Conservation (phyloP, 2,329 filamentous ascomycete genomes). For the Cladosporium sp. region DNA sequence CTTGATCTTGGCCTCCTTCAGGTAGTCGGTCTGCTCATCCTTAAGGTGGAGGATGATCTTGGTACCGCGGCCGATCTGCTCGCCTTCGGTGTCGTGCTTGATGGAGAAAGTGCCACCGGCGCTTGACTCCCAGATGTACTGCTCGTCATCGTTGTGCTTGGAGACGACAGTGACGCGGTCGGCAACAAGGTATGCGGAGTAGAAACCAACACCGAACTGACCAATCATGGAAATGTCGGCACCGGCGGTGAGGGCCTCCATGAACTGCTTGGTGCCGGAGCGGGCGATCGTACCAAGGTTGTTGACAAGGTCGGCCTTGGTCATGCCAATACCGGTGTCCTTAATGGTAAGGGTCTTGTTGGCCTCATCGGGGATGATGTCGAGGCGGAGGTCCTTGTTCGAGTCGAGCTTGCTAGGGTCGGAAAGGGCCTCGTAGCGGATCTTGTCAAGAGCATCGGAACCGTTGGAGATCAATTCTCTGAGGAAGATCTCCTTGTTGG, state of each 20-base stretch:
- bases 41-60: slow-evolving; percentile 99
- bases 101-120: slow-evolving; percentile 98
- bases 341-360: slow-evolving; percentile 96
- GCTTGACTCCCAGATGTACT: slow-evolving; percentile 99
- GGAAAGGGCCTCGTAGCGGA: slow-evolving; percentile 96
- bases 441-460: slow-evolving; percentile 99
- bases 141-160: slow-evolving; percentile 99
- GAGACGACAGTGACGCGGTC: slow-evolving; percentile 94
- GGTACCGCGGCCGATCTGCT: slow-evolving; percentile 88
- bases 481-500: slow-evolving; percentile 99
- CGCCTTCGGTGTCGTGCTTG: slow-evolving; percentile 82
- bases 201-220: slow-evolving; percentile 99
- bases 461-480: slow-evolving; percentile 98
- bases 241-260: slow-evolving; percentile 97
- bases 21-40: slow-evolving; percentile 98
- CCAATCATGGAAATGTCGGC: slow-evolving; percentile 99
- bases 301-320: slow-evolving; percentile 99
- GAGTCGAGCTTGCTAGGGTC: slow-evolving; percentile 96
- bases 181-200: slow-evolving; percentile 98
- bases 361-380: slow-evolving; percentile 97
- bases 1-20: slow-evolving; percentile 99
- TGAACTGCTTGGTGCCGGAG: slow-evolving; percentile 99
- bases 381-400: slow-evolving; percentile 96
- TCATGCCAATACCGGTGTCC: slow-evolving; percentile 99
- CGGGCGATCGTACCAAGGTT: slow-evolving; percentile 99